Conservation (phyloP, 2,329 filamentous ascomycete species). For the Ilyonectria robusta region DNA sequence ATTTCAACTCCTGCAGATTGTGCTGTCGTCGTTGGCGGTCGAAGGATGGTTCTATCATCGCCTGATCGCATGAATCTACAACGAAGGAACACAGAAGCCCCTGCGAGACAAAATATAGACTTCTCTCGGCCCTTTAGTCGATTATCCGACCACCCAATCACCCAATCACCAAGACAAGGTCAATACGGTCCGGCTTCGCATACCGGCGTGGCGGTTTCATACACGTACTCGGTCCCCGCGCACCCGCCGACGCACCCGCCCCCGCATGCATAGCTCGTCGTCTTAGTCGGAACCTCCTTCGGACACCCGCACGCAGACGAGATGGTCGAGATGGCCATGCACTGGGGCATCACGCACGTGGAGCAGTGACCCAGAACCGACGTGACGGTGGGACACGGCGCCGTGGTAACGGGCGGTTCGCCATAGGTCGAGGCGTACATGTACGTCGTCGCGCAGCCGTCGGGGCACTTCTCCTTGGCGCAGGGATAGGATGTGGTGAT, state of each 20-base stretch:
- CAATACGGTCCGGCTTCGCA: conserved; percentile 22
- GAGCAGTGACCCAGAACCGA: conserved; percentile 50
- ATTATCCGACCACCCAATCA: not conserved
- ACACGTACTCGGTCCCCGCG: conserved; percentile 47
- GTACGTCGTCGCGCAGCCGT: conserved; percentile 46
- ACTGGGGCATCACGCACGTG: conserved; percentile 51
- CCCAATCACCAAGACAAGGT: too few relatives aligned
- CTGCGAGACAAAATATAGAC: too few relatives aligned
- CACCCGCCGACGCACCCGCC: conserved; percentile 45
- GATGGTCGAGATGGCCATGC: conserved; percentile 49
- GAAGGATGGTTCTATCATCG: too few relatives aligned
- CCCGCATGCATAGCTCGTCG: conserved; percentile 48
- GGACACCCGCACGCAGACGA: conserved; percentile 53
- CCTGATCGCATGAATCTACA: too few relatives aligned
- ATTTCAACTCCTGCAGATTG: too few relatives aligned
- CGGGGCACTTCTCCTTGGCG: conserved; percentile 37
- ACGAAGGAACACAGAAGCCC: too few relatives aligned
- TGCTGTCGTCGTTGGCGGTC: too few relatives aligned
- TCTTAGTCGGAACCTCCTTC: conserved; percentile 47
- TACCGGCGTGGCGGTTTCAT: conserved; percentile 39
- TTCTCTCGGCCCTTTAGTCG: too few relatives aligned
- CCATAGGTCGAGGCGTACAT: conserved; percentile 37
- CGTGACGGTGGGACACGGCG: conserved; percentile 54
- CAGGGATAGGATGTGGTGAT: conserved; percentile 44
- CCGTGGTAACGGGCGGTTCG: conserved; percentile 19